Evolutionary conservation across 2,329 filamentous ascomycete species (phyloP), one percentile per base, ranked within the genome.

Genomic region (Lachnellula cervina): DNA sequence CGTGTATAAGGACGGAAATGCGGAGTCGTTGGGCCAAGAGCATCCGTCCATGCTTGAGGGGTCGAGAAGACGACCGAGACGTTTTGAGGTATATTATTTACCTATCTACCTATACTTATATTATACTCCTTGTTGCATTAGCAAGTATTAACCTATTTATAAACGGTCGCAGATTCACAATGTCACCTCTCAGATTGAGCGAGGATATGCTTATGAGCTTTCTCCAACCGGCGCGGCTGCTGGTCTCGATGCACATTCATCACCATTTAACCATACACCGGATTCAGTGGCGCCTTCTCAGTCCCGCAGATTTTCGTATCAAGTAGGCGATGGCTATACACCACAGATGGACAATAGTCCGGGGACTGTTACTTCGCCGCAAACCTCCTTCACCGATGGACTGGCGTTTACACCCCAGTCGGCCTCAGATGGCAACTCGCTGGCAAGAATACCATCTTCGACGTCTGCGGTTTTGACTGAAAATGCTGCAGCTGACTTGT

Each of bases 1-100:
- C 23, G 64, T 63, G 6, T 71, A 70, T 47, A 65, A 65, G 13
- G 66, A 68, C 52, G 62, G 64, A 37, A 69, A 70, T 56, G 66
- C 68, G 49, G 70, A 61, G 47, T 69, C 68, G 0, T 70, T 70
- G 67, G 66, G 59, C 19, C 65, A 66, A 53, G 51, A 48, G 51
- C 50, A 43, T 8, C 50, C 34, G 21, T 47, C 28, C 2, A 32
- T 32, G 28, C 28, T 32, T 32, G 28, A 32, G 28, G 28, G 28
- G 28, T 32, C 28, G 28, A 32, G 28, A 32, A 32, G 28, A 32
- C 28, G 28, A 32, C 28, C 28, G 28, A 32, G 9, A 32, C 28
- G 28, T 9, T 32, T 32, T 9, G 28, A 32, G 28, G 28, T 32
- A 32, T 32, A 11, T 32, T 32, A 11, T 32, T 9, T 32, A 4